These are phyloP conservation scores for Coccinonectria pachysandricola DNA, from an alignment of 2,329 filamentous ascomycete genomes.

Conservation along the genomic window DNA sequence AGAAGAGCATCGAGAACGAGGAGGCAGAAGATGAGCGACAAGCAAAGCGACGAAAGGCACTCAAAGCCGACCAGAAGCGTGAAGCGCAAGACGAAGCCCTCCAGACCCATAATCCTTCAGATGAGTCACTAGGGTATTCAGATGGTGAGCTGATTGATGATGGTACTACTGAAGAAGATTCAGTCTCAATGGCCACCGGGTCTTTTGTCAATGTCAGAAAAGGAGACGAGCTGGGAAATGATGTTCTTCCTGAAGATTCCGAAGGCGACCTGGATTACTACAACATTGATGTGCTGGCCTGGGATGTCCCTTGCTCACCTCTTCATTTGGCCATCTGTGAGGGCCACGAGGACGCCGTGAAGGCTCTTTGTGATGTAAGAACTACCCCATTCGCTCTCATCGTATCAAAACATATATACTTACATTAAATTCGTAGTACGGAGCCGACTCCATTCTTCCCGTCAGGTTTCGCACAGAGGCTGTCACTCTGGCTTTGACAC, in stretches of 20 bases:
- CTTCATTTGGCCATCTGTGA: slow-evolving; percentile 70
- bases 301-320: slow-evolving; percentile 65
- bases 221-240: slow-evolving; percentile 25
- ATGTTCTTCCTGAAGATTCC: slow-evolving; percentile 40
- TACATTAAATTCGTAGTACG: slow-evolving; percentile 43
- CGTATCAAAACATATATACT: too few relatives aligned
- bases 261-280: slow-evolving; percentile 68
- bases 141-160: slow-evolving; percentile 38
- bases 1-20: slow-evolving; percentile 65
- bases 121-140: slow-evolving; percentile 25
- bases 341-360: slow-evolving; percentile 60
- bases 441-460: slow-evolving; percentile 65
- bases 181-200: slow-evolving; percentile 48
- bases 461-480: slow-evolving; percentile 56
- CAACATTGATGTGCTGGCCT: slow-evolving; percentile 67
- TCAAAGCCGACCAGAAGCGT: slow-evolving; percentile 11
- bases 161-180: slow-evolving; percentile 40
- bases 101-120: slow-evolving; percentile 8
- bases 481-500: slow-evolving; percentile 57
- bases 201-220: slow-evolving; percentile 62
- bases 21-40: slow-evolving; percentile 52
- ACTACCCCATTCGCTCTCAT: too few relatives aligned
- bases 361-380: slow-evolving; percentile 52
- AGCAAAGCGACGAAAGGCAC: slow-evolving; percentile 35
- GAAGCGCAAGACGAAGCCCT: slow-evolving; percentile 3